Base-by-base conservation (phyloP, 1,139 yeast species). In the Suhomyces bokatorum region DNA sequence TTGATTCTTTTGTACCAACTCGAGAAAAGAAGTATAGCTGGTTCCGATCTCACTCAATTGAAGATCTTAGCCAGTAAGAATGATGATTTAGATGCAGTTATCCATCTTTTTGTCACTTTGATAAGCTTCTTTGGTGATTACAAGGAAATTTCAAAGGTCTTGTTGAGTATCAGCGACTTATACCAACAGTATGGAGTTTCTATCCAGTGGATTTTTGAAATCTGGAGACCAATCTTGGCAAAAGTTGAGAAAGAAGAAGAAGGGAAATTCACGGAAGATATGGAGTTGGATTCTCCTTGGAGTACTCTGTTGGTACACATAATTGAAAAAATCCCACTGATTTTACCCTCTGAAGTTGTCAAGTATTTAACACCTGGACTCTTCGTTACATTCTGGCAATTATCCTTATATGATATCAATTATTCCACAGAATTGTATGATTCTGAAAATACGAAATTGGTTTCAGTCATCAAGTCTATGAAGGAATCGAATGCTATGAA, bases 351-450 rank as follows among this genome's bases (percentile, higher is more conserved):
- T n/a, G 37, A 36, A 31, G 6, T 22, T 17, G 8, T 37, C 40
- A 13, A 24, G 9, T 17, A 35, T 24, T 37, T 48, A 4, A 39
- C 34, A 9, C 35, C 47, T 8, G 72, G 69, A 0, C 67, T 88
- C 33, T 87, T 75, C 57, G 67, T 72, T 2, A 68, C 77, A 0
- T 91, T 90, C 57, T 91, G 97, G 97, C 80, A 74, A 50, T 69
- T 86, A 24, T 74, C 85, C 0, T 66, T 89, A n/a, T 83, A 85
- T 57, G 97, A 91, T 55, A 78, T 91, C 27, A 77, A 79, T 47
- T 85, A 67, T 57, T 77, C 82, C 1, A 66, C 69, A 13, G 58
- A 60, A 1, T 62, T 80, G 4, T 90, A 91, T 59, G 72, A 70
- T 8, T 59, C 60, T 6, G 86, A 83, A 46, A 61, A 70, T 27